Evolutionary conservation across 2,329 filamentous ascomycete species (phyloP).

Genomic region (Penicillium hesseltinei): DNA sequence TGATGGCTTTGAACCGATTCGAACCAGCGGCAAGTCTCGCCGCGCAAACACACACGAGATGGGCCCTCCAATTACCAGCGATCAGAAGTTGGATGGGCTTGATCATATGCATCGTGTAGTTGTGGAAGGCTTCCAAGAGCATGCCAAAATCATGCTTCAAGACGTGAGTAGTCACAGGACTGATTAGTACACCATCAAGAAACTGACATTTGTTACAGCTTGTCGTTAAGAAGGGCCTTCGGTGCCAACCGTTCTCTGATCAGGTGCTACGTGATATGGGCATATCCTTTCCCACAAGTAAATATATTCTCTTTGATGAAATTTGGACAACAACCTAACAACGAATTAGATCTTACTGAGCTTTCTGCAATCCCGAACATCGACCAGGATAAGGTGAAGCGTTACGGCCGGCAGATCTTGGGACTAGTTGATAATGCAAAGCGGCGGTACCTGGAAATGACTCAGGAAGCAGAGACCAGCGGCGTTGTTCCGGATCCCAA

Average conservation of each 20-base stretch:
- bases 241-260: slow-evolving; percentile 49
- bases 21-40: slow-evolving; percentile 34
- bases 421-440: slow-evolving; percentile 42
- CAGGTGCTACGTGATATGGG: slow-evolving; percentile 49
- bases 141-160: slow-evolving; percentile 45
- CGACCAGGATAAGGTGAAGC: slow-evolving; percentile 45
- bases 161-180: slow-evolving; percentile 32
- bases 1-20: slow-evolving; percentile 45
- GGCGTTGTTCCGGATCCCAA: slow-evolving; percentile 47
- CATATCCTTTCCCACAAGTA: slow-evolving; percentile 47
- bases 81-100: slow-evolving; percentile 43
- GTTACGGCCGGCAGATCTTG: slow-evolving; percentile 45
- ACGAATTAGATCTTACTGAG: slow-evolving; percentile 35
- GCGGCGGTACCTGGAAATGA: slow-evolving; percentile 44
- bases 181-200: not conserved
- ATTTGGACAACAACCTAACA: slow-evolving; percentile 10
- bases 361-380: slow-evolving; percentile 44
- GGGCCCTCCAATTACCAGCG: slow-evolving; percentile 49
- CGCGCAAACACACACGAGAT: slow-evolving; percentile 29
- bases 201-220: slow-evolving; percentile 31
- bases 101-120: slow-evolving; percentile 45
- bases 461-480: slow-evolving; percentile 49
- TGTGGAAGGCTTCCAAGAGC: slow-evolving; percentile 48
- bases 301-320: slow-evolving; percentile 2
- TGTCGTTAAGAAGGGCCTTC: slow-evolving; percentile 44